Percentiles rank a stretch among this genome's conserved stretches.
Conservation (phyloP, 2,329 filamentous ascomycete species). For the Monascus ruber region DNA sequence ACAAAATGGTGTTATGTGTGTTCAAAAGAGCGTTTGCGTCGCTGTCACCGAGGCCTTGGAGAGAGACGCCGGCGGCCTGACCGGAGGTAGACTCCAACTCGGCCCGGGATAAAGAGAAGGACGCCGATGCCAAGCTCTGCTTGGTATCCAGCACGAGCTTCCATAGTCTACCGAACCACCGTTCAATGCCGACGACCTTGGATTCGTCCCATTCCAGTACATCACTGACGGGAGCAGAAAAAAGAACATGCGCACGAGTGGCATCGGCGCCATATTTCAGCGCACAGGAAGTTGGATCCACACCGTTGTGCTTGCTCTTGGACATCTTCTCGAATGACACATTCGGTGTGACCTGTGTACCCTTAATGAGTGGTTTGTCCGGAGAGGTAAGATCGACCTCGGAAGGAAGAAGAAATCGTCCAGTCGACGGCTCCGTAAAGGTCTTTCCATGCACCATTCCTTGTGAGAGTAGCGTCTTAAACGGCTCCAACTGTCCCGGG, state of each 20-base stretch:
- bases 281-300: conserved; percentile 66
- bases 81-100: conserved; percentile 8
- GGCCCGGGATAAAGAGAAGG: conserved; percentile 11
- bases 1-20: conserved; percentile 56
- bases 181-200: conserved; percentile 68
- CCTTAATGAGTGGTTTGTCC: conserved; percentile 48
- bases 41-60: conserved; percentile 21
- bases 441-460: conserved; percentile 91
- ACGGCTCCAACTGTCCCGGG: conserved; percentile 53
- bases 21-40: conserved; percentile 48
- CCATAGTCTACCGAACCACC: conserved; percentile 64
- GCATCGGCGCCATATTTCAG: conserved; percentile 69
- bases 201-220: conserved; percentile 78
- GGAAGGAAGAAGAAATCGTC: conserved; percentile 63
- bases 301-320: conserved; percentile 87
- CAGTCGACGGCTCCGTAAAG: conserved; percentile 60
- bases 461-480: conserved; percentile 71
- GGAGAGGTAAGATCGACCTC: conserved; percentile 57
- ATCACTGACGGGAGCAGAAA: conserved; percentile 74
- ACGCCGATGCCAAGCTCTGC: conserved; percentile 11
- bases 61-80: conserved; percentile 15
- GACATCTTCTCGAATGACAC: conserved; percentile 85
- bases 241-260: conserved; percentile 75
- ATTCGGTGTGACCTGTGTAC: conserved; percentile 47
- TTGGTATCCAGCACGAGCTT: conserved; percentile 40